Evolutionary conservation across 768 basidiomycete genomes (phyloP).

Genomic region (Tulasnella sp.): DNA sequence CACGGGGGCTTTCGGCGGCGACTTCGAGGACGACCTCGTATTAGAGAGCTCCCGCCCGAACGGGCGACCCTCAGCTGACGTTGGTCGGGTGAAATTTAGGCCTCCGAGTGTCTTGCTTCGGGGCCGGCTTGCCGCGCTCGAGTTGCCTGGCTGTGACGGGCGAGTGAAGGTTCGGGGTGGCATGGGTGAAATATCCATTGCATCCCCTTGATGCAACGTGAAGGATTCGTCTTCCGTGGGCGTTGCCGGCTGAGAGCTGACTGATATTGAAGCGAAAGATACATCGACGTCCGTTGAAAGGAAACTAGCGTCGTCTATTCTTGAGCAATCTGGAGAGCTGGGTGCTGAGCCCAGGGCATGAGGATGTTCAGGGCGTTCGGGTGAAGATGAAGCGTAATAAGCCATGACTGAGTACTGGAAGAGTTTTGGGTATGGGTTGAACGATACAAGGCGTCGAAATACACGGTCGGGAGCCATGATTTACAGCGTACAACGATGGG

Average conservation of each 20-base stretch:
- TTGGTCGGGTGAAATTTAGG: neutral
- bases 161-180: neutral
- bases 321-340: conserved; percentile 14
- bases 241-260: conserved; percentile 9
- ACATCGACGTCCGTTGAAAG: conserved; percentile 26
- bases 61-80: conserved; percentile 3
- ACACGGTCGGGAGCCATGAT: conserved; percentile 16
- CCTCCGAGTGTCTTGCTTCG: conserved; percentile 26
- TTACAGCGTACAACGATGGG: conserved; percentile 4
- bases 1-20: conserved; percentile 20
- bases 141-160: conserved; percentile 12
- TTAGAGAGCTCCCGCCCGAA: conserved; percentile 31
- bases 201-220: neutral
- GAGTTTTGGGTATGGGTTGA: conserved; percentile 14
- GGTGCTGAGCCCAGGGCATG: neutral
- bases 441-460: conserved; percentile 8
- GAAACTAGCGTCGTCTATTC: conserved; percentile 28
- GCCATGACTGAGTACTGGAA: conserved; percentile 1
- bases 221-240: conserved; percentile 7
- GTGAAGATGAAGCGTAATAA: conserved; percentile 23
- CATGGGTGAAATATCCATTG: conserved; percentile 29
- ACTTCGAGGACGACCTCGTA: neutral
- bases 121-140: neutral
- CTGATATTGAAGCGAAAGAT: conserved; percentile 26
- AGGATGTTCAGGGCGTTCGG: conserved; percentile 18